Evolutionary conservation across 2,329 filamentous ascomycete species (phyloP), one percentile per base, ranked within the genome.

Genomic region (Triangularia setosa): DNA sequence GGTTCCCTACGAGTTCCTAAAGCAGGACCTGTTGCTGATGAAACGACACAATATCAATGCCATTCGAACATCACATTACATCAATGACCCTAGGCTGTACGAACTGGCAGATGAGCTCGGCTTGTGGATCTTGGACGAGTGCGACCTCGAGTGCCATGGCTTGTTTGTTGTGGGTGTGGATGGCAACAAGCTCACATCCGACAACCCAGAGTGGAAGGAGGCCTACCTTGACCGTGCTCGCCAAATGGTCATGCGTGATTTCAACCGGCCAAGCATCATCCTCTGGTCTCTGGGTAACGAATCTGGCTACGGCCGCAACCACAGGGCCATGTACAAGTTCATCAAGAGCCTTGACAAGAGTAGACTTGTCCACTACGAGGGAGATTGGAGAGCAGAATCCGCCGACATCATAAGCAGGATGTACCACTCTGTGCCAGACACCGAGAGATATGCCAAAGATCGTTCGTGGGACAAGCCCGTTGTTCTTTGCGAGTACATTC

Each of bases 221-320:
- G 84, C 87, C 0, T 90, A 90, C 68, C 74, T 90, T 6, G 87
- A 90, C 71, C 84, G 88, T 2, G 85, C 84, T n/a, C 75, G 79
- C 30, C 86, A 89, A 67, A 76, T 90, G 61, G 83, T 90, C 1
- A 80, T 83, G 67, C 80, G 88, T 55, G 86, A 90, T 72, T 87
- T 88, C 72, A 84, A 89, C 60, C 85, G 89, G 65, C 78, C 87
- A 1, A 86, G 81, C n/a, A 79, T 90, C 14, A 83, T 90, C 40
- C 81, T 89, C 54, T 90, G 88, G 88, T 87, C 84, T 44, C 75
- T 90, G 0, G 88, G 88, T 0, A 90, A 90, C 65, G 87, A 90
- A 71, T 83, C 86, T 0, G 89, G 89, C 74, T 89, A 87, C 65
- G 88, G 88, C 0, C 76, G 79, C 6, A 90, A 90, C 67, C 84